Conservation (phyloP, 2,329 filamentous ascomycete species). For the Ceratocystis diversiconidia region DNA sequence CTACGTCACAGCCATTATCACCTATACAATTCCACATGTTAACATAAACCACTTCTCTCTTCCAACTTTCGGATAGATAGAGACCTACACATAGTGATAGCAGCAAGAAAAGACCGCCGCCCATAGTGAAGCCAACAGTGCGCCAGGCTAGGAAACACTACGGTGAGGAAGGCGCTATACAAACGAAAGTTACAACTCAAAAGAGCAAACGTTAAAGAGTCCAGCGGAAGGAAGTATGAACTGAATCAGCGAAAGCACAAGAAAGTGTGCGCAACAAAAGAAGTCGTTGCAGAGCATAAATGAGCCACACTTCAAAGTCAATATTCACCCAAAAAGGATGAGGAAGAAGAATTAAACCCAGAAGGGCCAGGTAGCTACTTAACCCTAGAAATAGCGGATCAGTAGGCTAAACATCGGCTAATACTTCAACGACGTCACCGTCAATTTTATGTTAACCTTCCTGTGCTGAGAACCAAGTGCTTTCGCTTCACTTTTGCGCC, state of each 20-base stretch:
- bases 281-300: not conserved
- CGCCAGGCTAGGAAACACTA: not conserved
- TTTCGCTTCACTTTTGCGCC: not conserved
- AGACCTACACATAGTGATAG: slow-evolving; percentile 30
- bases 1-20: slow-evolving; percentile 46
- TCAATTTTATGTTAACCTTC: not conserved
- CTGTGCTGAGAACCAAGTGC: not conserved
- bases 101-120: slow-evolving; percentile 28
- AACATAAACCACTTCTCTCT: not conserved
- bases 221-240: not conserved
- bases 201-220: not conserved
- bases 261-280: not conserved
- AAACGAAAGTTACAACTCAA: not conserved
- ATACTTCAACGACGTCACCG: slow-evolving; percentile 5
- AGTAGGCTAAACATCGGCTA: not conserved
- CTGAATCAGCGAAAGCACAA: not conserved
- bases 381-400: not conserved
- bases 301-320: not conserved
- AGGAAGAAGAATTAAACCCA: not conserved
- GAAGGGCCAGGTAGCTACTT: not conserved
- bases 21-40: slow-evolving; percentile 24
- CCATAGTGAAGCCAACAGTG: slow-evolving; percentile 23
- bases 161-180: not conserved
- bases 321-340: not conserved
- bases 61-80: not conserved